Evolutionary conservation across 2,329 filamentous ascomycete species (phyloP), one percentile per base, ranked within the genome.

Genomic region (Fusarium globosum): DNA sequence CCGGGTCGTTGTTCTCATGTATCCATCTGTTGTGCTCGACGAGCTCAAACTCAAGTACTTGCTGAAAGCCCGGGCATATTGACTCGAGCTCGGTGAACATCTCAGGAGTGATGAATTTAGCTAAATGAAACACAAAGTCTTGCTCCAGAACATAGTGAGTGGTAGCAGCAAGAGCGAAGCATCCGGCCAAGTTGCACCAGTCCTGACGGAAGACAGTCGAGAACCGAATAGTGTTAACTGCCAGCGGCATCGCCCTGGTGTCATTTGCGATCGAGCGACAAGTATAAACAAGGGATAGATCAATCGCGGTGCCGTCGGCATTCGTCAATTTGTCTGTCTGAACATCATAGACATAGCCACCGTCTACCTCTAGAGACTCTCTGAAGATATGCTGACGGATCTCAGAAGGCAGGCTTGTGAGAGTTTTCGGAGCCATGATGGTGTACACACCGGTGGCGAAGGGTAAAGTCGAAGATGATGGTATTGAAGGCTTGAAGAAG

Each of bases 231-330:
- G 61, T 41, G 8, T 76, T 76, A 15, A 64, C 11, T 2, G 26
- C 5, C 0, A 76, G 28, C 0, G 71, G 56, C 2, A 76, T 35
- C 4, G 30, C 4, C 4, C 33, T 45, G 0, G 63, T 65, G 6
- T 76, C 74, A 3, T 53, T 20, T 1, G 66, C 61, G 18, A 76
- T 56, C 1, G 36, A 59, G 28, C 52, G 70, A 39, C 74, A 76
- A 1, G 66, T 73, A 42, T 61, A 75, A n/a, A 63, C 23, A 11
- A 76, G 74, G 21, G 61, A 46, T 1, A 76, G 59, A 15, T 75
- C 36, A 26, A 76, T 73, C 4, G 55, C 41, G 7, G 42, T 56
- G 0, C 23, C 23, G 15, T 73, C 61, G 4, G 61, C 46, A 2
- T 42, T 46, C 2, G 23, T 60, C 13, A 76, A 53, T 28, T 67